A percentile compares a stretch with the other conserved stretches of the same genome.
phyloP scores from a whole-genome alignment of 2,329 filamentous ascomycete species.

The Elsinoe australis region DNA sequence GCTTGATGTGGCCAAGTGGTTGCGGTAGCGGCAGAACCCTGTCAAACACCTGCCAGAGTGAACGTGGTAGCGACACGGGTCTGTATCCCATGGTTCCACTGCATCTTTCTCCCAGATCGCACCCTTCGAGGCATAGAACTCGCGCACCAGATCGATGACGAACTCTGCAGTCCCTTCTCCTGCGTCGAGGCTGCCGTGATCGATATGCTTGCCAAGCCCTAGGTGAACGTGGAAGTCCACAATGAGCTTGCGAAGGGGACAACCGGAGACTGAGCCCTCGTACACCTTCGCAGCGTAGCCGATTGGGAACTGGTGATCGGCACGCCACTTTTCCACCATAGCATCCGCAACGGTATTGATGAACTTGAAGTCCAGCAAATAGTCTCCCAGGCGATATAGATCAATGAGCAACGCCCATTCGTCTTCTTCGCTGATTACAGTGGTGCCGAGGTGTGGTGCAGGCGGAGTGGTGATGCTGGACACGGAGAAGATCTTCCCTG shows the following conservation, averaged over 20 bases:
- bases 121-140: neutral
- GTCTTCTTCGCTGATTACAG: neutral
- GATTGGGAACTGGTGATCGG: neutral
- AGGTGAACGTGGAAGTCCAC: conserved; percentile 18
- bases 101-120: neutral
- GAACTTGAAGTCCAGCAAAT: conserved; percentile 18
- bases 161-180: neutral
- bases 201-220: neutral
- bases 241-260: conserved; percentile 13
- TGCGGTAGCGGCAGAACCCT: too few relatives aligned
- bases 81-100: neutral
- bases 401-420: conserved; percentile 14
- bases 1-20: too few relatives aligned
- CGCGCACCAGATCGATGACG: neutral
- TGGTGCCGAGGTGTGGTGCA: neutral
- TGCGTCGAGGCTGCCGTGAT: neutral
- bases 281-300: neutral
- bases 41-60: too few relatives aligned
- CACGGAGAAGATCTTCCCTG: neutral
- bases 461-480: neutral
- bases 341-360: conserved; percentile 20
- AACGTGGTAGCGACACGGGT: conserved; percentile 9
- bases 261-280: neutral
- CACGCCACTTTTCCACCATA: conserved; percentile 17
- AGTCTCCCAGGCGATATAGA: conserved; percentile 20